Conservation (phyloP, 1,284 basidiomycete species). For the Trichosporon coremiiforme region DNA sequence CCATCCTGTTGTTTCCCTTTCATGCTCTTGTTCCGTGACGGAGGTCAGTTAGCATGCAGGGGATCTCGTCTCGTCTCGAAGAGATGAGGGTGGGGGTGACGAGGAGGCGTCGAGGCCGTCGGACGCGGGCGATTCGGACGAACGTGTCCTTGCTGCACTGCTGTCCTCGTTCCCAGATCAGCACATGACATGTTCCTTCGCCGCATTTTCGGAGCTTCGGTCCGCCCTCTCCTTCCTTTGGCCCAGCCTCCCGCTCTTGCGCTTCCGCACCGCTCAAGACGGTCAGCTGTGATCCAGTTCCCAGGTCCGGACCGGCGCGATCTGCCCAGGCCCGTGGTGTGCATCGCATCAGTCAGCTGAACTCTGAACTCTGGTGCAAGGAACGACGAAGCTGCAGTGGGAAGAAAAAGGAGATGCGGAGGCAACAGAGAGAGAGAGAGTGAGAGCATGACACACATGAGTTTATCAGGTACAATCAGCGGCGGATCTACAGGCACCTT, state of each 20-base stretch:
- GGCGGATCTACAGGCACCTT: conserved; percentile 11
- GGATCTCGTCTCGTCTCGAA: too few relatives aligned
- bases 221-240: not conserved
- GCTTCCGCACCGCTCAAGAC: not conserved
- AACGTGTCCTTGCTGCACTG: not conserved
- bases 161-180: not conserved
- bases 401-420: not conserved
- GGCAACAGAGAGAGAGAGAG: too few relatives aligned
- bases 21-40: too few relatives aligned
- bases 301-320: not conserved
- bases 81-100: too few relatives aligned
- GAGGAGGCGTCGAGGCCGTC: too few relatives aligned
- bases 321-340: not conserved
- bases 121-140: not conserved
- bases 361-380: not conserved
- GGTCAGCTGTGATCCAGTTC: not conserved
- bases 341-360: not conserved
- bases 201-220: not conserved
- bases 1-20: not conserved
- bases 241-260: too few relatives aligned
- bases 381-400: not conserved
- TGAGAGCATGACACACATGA: not conserved
- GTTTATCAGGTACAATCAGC: conserved; percentile 8
- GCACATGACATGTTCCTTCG: not conserved
- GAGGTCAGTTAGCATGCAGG: too few relatives aligned